phyloP scores from a whole-genome alignment of 2,329 filamentous ascomycete genomes.

The Epichloe aotearoae region DNA sequence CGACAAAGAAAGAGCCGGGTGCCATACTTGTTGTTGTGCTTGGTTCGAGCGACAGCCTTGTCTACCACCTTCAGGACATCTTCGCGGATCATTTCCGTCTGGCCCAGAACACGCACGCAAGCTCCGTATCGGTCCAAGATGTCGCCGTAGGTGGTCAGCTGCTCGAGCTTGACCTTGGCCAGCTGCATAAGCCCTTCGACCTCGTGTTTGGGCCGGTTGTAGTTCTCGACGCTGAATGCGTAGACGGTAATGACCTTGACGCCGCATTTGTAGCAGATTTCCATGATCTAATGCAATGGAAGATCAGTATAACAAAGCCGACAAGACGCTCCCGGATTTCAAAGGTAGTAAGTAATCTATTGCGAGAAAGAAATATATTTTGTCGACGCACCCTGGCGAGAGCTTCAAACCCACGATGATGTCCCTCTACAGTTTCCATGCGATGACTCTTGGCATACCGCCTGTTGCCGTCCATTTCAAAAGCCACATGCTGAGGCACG shows the following conservation, averaged over 20 bases:
- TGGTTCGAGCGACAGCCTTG: constrained; percentile 73
- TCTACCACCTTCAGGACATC: constrained; percentile 87
- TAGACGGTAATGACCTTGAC: constrained; percentile 97
- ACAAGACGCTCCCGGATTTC: background rate
- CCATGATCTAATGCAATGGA: constrained; percentile 52
- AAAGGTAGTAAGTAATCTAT: background rate
- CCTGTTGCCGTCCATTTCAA: constrained; percentile 97
- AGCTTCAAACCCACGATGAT: constrained; percentile 91
- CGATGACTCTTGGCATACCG: constrained; percentile 81
- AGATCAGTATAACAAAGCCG: background rate
- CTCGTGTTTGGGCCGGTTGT: constrained; percentile 91
- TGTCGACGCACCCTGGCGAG: constrained; percentile 59
- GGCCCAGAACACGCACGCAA: constrained; percentile 70
- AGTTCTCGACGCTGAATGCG: constrained; percentile 98
- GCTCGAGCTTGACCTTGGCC: constrained; percentile 86
- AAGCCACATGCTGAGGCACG: constrained; percentile 91
- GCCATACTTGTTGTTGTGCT: constrained; percentile 64
- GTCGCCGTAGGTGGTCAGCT: constrained; percentile 86
- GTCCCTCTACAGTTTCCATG: constrained; percentile 93
- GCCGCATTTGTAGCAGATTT: constrained; percentile 95
- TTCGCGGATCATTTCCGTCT: constrained; percentile 67
- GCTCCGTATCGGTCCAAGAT: constrained; percentile 88
- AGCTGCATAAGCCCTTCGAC: constrained; percentile 96
- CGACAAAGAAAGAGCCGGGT: no score
- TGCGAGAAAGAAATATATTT: background rate